phyloP scores from a whole-genome alignment of 2,329 filamentous ascomycete genomes.

The Fusarium protoensiforme region DNA sequence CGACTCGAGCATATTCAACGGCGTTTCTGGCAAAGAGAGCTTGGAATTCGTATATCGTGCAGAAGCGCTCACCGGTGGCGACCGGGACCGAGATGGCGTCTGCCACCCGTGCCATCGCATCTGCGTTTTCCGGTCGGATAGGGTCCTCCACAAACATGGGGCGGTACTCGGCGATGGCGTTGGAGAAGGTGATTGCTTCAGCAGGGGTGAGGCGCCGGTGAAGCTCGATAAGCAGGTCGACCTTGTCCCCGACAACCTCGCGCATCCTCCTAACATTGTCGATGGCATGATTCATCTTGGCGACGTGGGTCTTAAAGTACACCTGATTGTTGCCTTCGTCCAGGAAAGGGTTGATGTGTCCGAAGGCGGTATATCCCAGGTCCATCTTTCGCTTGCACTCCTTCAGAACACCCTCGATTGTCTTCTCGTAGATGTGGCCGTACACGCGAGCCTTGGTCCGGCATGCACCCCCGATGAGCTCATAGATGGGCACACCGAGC shows the following conservation, averaged over 20 bases:
- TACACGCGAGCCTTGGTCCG: constrained; percentile 18
- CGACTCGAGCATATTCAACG: constrained; percentile 8
- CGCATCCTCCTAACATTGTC: not conserved
- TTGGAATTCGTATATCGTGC: constrained; percentile 21
- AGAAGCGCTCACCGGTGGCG: constrained; percentile 15
- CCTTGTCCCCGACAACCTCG: not conserved
- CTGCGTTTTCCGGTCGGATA: constrained; percentile 19
- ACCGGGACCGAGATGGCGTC: constrained; percentile 10
- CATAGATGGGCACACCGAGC: constrained; percentile 13
- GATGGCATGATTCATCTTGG: not conserved
- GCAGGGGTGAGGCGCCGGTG: constrained; percentile 2
- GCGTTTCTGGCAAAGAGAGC: constrained; percentile 1
- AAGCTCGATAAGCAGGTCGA: constrained; percentile 1
- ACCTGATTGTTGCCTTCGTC: not conserved
- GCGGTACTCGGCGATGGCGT: not conserved
- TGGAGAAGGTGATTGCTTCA: constrained; percentile 1
- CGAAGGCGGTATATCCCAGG: not conserved
- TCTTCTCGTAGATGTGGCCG: constrained; percentile 13
- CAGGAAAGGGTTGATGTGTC: constrained; percentile 8
- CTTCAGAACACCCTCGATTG: not conserved
- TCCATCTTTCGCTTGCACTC: constrained; percentile 9
- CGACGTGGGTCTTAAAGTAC: constrained; percentile 5
- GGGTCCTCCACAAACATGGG: constrained; percentile 22
- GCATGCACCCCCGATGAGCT: constrained; percentile 16
- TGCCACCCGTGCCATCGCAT: constrained; percentile 19